Evolutionary conservation across 2,329 filamentous ascomycete species (phyloP).

Genomic region (Cladosporium sp.): DNA sequence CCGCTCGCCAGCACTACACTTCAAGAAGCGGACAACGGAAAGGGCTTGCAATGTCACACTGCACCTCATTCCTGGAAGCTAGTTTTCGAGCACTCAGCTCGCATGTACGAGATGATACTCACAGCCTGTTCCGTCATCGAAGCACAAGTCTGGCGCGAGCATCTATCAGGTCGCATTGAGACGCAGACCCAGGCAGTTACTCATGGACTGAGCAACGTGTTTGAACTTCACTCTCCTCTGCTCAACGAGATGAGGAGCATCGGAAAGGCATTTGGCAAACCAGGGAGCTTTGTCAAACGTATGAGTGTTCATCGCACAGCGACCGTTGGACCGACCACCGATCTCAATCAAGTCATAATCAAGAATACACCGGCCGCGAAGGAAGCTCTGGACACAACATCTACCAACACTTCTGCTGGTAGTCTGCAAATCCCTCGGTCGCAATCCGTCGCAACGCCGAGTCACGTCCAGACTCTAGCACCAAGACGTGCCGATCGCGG

Average conservation of each 20-base stretch:
- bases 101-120: constrained; percentile 78
- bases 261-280: constrained; percentile 70
- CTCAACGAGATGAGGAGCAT: constrained; percentile 68
- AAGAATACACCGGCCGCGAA: constrained; percentile 75
- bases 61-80: constrained; percentile 90
- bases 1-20: constrained; percentile 61
- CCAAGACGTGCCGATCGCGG: constrained; percentile 72
- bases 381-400: constrained; percentile 43
- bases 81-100: constrained; percentile 71
- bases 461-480: constrained; percentile 64
- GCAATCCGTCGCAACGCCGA: constrained; percentile 71
- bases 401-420: constrained; percentile 34
- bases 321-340: constrained; percentile 65
- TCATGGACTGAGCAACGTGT: constrained; percentile 44
- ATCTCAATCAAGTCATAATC: constrained; percentile 73
- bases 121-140: constrained; percentile 80
- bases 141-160: constrained; percentile 71
- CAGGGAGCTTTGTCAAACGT: constrained; percentile 59
- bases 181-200: constrained; percentile 49
- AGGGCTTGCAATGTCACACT: constrained; percentile 79
- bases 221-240: constrained; percentile 58
- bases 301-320: constrained; percentile 77
- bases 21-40: constrained; percentile 70
- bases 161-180: constrained; percentile 54
- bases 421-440: constrained; percentile 67